Percentiles rank a stretch among this genome's conserved stretches.
Evolutionary conservation across 305 asterid species (phyloP).

Genomic region (Fraxinus xanthoxyloides): DNA sequence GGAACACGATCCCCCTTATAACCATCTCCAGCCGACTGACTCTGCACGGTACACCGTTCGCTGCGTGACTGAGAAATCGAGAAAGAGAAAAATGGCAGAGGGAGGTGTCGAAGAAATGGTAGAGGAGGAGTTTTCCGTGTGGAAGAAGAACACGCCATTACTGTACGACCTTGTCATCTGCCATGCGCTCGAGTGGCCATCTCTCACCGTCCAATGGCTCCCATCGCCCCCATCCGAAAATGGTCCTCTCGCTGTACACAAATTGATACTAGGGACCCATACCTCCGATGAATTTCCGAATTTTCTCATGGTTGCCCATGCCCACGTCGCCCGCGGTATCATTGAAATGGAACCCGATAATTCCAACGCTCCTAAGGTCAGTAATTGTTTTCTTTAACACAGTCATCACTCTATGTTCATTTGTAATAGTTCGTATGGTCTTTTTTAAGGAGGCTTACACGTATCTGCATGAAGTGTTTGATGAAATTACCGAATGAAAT

Average conservation of each 20-base stretch:
- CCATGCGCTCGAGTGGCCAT: slow-evolving; percentile 93
- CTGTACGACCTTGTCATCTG: slow-evolving; percentile 80
- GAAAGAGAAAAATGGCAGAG: slow-evolving; percentile 31
- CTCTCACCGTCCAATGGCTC: slow-evolving; percentile 94
- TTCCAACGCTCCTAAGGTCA: slow-evolving; percentile 58
- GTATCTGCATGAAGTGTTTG: slow-evolving; percentile 23
- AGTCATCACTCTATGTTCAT: neutral
- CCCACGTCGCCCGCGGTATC: slow-evolving; percentile 61
- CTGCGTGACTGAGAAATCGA: slow-evolving; percentile 22
- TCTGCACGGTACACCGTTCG: neutral
- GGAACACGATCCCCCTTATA: slow-evolving; percentile 36
- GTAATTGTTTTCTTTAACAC: neutral
- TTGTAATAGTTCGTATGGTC: neutral
- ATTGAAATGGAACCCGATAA: slow-evolving; percentile 41
- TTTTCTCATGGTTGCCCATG: slow-evolving; percentile 76
- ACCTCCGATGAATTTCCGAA: slow-evolving; percentile 74
- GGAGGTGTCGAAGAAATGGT: slow-evolving; percentile 47
- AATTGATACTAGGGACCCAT: slow-evolving; percentile 81
- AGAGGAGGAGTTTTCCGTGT: slow-evolving; percentile 85
- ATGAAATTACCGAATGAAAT: slow-evolving; percentile 12
- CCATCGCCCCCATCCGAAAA: slow-evolving; percentile 48
- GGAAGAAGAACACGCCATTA: slow-evolving; percentile 93
- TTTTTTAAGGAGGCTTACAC: neutral
- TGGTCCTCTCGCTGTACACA: slow-evolving; percentile 52
- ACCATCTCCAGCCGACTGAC: slow-evolving; percentile 6